phyloP scores from a whole-genome alignment of 768 basidiomycete genomes.

The Leccinum obscurum region DNA sequence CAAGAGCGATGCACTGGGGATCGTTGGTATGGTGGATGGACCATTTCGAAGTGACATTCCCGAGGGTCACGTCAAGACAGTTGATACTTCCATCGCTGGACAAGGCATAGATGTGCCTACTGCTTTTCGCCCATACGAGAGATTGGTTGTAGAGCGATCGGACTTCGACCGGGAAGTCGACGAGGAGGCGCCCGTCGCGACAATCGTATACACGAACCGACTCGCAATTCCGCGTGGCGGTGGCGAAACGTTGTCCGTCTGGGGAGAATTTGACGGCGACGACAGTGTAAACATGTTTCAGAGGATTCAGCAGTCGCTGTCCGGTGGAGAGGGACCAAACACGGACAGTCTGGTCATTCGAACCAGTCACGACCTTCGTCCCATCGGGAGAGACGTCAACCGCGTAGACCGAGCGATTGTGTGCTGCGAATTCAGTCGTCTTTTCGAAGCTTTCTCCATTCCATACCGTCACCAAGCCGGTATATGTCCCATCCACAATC shows the following conservation, averaged over 20 bases:
- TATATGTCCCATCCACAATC: not conserved
- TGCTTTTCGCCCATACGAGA: not conserved
- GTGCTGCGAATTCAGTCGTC: not conserved
- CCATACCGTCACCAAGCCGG: not conserved
- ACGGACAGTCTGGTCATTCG: not conserved
- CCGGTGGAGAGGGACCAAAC: conserved; percentile 12
- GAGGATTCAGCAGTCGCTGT: not conserved
- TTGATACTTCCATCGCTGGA: not conserved
- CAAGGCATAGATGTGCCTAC: not conserved
- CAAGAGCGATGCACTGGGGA: not conserved
- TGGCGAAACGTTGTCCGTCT: conserved; percentile 1
- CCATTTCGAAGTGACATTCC: not conserved
- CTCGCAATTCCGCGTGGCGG: not conserved
- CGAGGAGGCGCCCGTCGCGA: not conserved
- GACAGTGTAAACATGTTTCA: not conserved
- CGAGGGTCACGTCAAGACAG: not conserved
- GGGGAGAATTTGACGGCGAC: conserved; percentile 14
- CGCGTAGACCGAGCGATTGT: not conserved
- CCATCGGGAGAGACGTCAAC: conserved; percentile 9
- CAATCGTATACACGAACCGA: conserved; percentile 6
- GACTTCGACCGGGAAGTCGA: not conserved
- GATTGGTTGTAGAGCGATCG: not conserved
- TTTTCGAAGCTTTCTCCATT: not conserved
- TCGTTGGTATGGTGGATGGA: not conserved
- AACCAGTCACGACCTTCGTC: conserved; percentile 2